Conservation (phyloP, 2,329 filamentous ascomycete species). For the Trichoderma brevicompactum region DNA sequence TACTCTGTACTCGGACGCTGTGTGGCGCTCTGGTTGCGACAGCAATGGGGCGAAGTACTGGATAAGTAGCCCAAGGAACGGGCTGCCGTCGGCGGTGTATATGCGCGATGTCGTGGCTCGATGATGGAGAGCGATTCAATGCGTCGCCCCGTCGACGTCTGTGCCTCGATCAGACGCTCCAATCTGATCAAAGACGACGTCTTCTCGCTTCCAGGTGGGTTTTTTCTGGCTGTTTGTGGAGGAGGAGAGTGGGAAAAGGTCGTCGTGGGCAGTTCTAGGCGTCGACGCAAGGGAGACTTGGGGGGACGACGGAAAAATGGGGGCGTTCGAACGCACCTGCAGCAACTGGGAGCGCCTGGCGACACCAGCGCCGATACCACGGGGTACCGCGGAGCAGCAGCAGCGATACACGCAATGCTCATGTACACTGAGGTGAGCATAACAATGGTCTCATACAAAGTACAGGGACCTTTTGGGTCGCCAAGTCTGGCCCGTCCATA, state of each 20-base stretch:
- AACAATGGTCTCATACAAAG: too few relatives aligned
- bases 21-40: slow-evolving; percentile 20
- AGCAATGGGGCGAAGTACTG: slow-evolving; percentile 15
- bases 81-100: slow-evolving; percentile 8
- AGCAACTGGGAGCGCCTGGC: slow-evolving; percentile 27
- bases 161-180: slow-evolving; percentile 21
- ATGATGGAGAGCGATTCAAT: slow-evolving; percentile 1
- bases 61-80: slow-evolving; percentile 3
- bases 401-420: neutral
- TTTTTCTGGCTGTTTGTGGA: slow-evolving; percentile 20
- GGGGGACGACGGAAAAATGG: slow-evolving; percentile 17
- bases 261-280: slow-evolving; percentile 8
- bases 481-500: slow-evolving; percentile 4
- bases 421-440: neutral
- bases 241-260: slow-evolving; percentile 22
- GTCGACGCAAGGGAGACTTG: slow-evolving; percentile 22
- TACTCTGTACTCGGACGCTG: neutral
- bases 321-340: slow-evolving; percentile 24
- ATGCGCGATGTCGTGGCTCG: slow-evolving; percentile 18
- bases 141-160: slow-evolving; percentile 13
- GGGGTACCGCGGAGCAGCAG: neutral
- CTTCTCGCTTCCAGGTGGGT: slow-evolving; percentile 15
- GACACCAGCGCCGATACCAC: slow-evolving; percentile 22
- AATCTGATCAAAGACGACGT: slow-evolving; percentile 23
- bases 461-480: slow-evolving; percentile 15